A percentile compares a stretch with the other conserved stretches of the same genome.
These are phyloP conservation scores for Myrmaecium sp. DNA, from an alignment of 2,329 filamentous ascomycete genomes.

Conservation along the genomic window DNA sequence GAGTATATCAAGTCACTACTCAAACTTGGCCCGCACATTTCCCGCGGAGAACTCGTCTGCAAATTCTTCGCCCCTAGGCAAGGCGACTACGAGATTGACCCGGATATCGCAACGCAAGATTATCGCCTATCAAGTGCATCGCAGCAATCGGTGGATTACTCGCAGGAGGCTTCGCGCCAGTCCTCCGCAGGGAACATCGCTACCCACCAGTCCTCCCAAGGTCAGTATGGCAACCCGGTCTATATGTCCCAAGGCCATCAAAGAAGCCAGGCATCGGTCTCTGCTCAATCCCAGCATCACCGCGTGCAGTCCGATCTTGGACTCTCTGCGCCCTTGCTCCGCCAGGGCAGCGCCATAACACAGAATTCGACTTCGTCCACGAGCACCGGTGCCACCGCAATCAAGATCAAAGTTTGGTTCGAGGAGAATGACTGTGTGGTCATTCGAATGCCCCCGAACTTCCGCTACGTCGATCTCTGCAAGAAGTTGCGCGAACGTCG, in stretches of 20 bases:
- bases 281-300: slow-evolving; percentile 4
- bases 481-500: slow-evolving; percentile 74
- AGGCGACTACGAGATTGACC: slow-evolving; percentile 86
- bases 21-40: slow-evolving; percentile 67
- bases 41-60: slow-evolving; percentile 66
- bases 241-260: slow-evolving; percentile 26
- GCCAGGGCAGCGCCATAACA: slow-evolving; percentile 19
- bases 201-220: slow-evolving; percentile 2
- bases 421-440: slow-evolving; percentile 74
- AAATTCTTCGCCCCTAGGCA: slow-evolving; percentile 81
- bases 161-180: slow-evolving; percentile 19
- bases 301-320: slow-evolving; percentile 10
- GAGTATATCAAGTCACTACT: slow-evolving; percentile 90
- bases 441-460: slow-evolving; percentile 70
- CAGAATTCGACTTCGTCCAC: slow-evolving; percentile 12
- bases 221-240: slow-evolving; percentile 10
- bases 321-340: slow-evolving; percentile 16
- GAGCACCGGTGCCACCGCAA: slow-evolving; percentile 14
- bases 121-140: slow-evolving; percentile 52
- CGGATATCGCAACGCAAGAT: slow-evolving; percentile 46
- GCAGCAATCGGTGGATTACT: slow-evolving; percentile 20
- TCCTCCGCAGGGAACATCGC: slow-evolving; percentile 13
- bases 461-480: slow-evolving; percentile 59
- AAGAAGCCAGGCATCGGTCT: slow-evolving; percentile 16
- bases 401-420: slow-evolving; percentile 94